Evolutionary conservation across 140 eudicot species (phyloP), one percentile per base, ranked within the genome.

Genomic region (Flaveria floridana): DNA sequence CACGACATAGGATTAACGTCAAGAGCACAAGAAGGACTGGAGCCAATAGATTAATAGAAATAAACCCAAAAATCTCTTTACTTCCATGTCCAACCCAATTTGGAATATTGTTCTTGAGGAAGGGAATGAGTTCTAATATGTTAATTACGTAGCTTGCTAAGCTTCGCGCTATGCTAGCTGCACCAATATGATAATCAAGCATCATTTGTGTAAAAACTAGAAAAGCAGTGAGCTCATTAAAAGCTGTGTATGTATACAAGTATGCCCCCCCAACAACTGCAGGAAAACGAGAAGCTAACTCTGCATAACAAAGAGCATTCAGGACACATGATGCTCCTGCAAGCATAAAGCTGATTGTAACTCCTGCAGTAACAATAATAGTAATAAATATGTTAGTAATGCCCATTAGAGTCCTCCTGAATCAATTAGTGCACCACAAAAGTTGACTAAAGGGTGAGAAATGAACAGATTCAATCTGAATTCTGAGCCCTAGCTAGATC

Each of bases 211-310:
- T 63, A 85, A 92, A 92, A 80, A 92, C 98, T 42, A 92, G 86
- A 83, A 92, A 92, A 37, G 96, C 98, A 46, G 95, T 89, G 61
- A 92, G 95, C 85, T 92, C 98, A 52, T 92, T 92, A 83, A 92
- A 92, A 76, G 98, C 98, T 14, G 96, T 84, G 79, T 89, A 92
- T 5, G 98, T 72, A 51, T 92, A 92, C 53, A 92, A 72, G 74
- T 92, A 92, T 34, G 98, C 98, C 52, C 98, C 98, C 13, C 98
- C 97, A 80, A 93, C 98, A 74, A 93, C 97, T 11, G 96, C 98
- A 15, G 98, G 98, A 81, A 90, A 85, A 20, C 98, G 94, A 76
- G 98, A 86, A 21, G 98, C 86, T 76, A 93, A 78, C 79, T 93
- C 98, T 39, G 97, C 98, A 68, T 93, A 93, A 79, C 98, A 93